phyloP scores from a whole-genome alignment of 164 flowering plant species.

The Vitis riparia region DNA sequence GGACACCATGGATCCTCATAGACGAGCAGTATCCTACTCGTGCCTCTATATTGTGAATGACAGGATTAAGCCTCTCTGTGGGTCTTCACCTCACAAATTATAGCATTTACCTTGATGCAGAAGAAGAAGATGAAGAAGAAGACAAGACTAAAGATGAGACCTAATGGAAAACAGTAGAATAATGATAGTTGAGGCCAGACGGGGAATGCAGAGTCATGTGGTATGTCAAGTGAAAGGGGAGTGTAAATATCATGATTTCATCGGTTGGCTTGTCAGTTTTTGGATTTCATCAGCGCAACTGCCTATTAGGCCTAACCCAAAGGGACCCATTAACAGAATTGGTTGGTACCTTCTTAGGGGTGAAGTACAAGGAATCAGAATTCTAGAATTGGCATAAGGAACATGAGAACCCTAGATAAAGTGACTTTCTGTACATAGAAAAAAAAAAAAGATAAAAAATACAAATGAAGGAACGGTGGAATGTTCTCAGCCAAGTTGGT shows the following conservation, averaged over 20 bases:
- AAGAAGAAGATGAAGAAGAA: neutral
- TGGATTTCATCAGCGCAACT: neutral
- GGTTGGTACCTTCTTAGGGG: slow-evolving; percentile 1
- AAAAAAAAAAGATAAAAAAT: too few species aligned
- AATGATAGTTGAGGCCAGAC: neutral
- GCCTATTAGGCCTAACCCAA: neutral
- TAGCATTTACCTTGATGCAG: neutral
- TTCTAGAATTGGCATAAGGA: too few species aligned
- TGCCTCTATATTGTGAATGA: neutral
- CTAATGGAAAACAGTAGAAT: neutral
- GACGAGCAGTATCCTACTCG: neutral
- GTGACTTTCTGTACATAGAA: too few species aligned
- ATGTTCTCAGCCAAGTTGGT: too few species aligned
- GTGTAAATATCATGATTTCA: neutral
- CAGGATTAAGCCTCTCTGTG: neutral
- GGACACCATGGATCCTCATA: neutral
- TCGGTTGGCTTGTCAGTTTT: neutral
- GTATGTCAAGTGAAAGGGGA: neutral
- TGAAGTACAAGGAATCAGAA: neutral
- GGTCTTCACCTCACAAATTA: neutral
- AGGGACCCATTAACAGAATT: neutral
- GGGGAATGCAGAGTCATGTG: neutral
- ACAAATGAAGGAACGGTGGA: too few species aligned
- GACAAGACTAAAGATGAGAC: neutral
- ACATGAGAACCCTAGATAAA: too few species aligned